A percentile compares a stretch with the other conserved stretches of the same genome.
These are phyloP conservation scores for Thraustochytrium striatum DNA, from an alignment of 352 stramenopile genomes.

Conservation along the genomic window DNA sequence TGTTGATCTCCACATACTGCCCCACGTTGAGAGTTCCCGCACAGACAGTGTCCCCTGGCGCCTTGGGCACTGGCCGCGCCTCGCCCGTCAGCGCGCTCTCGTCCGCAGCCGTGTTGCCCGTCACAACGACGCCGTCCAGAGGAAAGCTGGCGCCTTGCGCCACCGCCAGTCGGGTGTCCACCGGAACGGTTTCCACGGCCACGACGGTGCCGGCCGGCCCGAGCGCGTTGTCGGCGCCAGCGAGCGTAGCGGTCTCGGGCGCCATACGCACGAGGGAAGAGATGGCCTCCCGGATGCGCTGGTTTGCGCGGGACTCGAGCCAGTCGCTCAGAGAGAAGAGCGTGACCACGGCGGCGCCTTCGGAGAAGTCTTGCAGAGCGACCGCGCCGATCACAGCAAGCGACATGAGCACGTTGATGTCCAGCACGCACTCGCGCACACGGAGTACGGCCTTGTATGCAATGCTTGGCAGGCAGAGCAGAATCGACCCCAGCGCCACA, in stretches of 20 bases:
- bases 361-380: constrained; percentile 60
- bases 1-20: constrained; percentile 53
- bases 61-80: constrained; percentile 71
- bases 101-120: constrained; percentile 77
- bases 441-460: constrained; percentile 4
- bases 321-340: constrained; percentile 65
- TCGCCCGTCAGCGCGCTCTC: constrained; percentile 91
- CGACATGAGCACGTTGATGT: constrained; percentile 72
- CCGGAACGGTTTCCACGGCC: constrained; percentile 57
- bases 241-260: constrained; percentile 64
- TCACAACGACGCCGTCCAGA: constrained; percentile 79
- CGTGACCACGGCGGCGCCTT: constrained; percentile 66
- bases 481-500: not conserved
- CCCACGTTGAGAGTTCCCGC: constrained; percentile 60
- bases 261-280: constrained; percentile 59
- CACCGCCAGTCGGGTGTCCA: constrained; percentile 78
- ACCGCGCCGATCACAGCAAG: constrained; percentile 63
- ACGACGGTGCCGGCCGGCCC: constrained; percentile 59
- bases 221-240: constrained; percentile 58
- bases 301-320: constrained; percentile 61
- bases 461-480: constrained; percentile 7
- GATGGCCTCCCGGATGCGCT: constrained; percentile 59
- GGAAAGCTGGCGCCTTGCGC: constrained; percentile 85
- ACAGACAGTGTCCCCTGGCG: constrained; percentile 57
- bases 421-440: constrained; percentile 54